These are phyloP conservation scores for Leccinum subgranulosum DNA, from an alignment of 768 basidiomycete genomes.

Conservation along the genomic window DNA sequence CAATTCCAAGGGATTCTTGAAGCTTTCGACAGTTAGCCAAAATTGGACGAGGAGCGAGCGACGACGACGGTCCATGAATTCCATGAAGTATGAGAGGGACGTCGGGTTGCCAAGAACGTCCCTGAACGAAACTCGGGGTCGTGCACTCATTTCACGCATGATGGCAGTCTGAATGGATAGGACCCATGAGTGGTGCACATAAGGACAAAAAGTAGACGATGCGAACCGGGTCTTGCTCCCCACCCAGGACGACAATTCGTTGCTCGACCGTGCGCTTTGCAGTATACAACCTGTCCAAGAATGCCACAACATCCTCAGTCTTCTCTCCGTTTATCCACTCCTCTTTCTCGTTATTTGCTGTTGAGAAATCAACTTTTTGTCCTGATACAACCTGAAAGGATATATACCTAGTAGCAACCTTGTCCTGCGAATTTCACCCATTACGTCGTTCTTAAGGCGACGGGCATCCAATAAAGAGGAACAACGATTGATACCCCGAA, in stretches of 20 bases:
- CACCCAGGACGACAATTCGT: constrained; percentile 77
- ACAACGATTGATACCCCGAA: constrained; percentile 78
- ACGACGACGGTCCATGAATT: constrained; percentile 92
- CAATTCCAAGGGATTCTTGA: constrained; percentile 93
- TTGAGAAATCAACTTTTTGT: constrained; percentile 1
- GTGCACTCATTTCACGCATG: constrained; percentile 41
- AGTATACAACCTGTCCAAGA: constrained; percentile 82
- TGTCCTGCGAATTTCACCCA: constrained; percentile 86
- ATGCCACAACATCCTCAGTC: constrained; percentile 82
- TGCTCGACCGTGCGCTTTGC: constrained; percentile 87
- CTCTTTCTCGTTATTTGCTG: constrained; percentile 83
- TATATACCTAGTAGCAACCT: constrained; percentile 62
- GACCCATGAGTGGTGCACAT: not conserved
- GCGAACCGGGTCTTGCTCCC: constrained; percentile 59
- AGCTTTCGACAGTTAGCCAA: constrained; percentile 96
- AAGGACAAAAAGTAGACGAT: not conserved
- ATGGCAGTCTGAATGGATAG: constrained; percentile 35
- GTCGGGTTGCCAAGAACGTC: constrained; percentile 86
- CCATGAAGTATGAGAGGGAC: constrained; percentile 94
- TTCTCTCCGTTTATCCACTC: constrained; percentile 87
- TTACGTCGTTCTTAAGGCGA: constrained; percentile 86
- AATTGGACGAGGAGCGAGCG: constrained; percentile 89
- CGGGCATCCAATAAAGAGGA: constrained; percentile 87
- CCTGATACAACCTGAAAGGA: constrained; percentile 7
- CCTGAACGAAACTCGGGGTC: constrained; percentile 58